Evolutionary conservation across 169 alveolate species (phyloP).

Genomic region (Sarcocystis neurona): DNA sequence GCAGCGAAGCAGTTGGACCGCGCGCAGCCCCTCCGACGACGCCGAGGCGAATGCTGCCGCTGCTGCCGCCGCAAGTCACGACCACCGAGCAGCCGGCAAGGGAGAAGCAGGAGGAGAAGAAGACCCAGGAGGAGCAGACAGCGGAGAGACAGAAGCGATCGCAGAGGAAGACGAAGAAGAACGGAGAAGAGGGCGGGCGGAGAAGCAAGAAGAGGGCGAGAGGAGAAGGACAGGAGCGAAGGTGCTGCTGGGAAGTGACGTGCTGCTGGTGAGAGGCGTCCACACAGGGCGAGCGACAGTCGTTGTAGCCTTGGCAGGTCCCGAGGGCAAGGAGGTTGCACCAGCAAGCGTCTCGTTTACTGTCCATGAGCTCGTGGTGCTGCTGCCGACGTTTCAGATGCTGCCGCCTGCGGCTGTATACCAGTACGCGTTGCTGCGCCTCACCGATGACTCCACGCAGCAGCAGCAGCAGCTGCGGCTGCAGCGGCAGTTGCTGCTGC

Average conservation of each 20-base stretch:
- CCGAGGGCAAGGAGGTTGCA: neutral
- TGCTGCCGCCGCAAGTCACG: neutral
- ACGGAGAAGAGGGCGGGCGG: too few species aligned
- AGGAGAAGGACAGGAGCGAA: neutral
- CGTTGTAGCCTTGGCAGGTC: conserved; percentile 17
- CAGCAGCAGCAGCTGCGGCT: too few species aligned
- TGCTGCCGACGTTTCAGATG: conserved; percentile 17
- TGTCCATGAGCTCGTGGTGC: conserved; percentile 42
- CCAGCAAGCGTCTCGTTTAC: conserved; percentile 39
- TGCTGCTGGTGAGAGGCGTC: conserved; percentile 33
- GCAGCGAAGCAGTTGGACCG: too few species aligned
- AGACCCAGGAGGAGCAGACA: too few species aligned
- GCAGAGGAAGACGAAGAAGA: too few species aligned
- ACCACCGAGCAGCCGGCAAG: neutral
- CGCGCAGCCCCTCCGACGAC: too few species aligned
- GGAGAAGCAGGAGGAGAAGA: neutral
- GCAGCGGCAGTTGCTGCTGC: too few species aligned
- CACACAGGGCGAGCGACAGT: conserved; percentile 37
- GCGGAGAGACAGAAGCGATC: too few species aligned
- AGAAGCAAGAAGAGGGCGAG: neutral
- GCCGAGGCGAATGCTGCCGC: neutral
- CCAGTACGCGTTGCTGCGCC: conserved; percentile 18
- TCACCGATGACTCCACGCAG: too few species aligned
- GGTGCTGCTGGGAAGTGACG: conserved; percentile 31
- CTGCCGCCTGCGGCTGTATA: conserved; percentile 50